Evolutionary conservation across 2,329 filamentous ascomycete species (phyloP).

Genomic region (Fusarium burgessii): DNA sequence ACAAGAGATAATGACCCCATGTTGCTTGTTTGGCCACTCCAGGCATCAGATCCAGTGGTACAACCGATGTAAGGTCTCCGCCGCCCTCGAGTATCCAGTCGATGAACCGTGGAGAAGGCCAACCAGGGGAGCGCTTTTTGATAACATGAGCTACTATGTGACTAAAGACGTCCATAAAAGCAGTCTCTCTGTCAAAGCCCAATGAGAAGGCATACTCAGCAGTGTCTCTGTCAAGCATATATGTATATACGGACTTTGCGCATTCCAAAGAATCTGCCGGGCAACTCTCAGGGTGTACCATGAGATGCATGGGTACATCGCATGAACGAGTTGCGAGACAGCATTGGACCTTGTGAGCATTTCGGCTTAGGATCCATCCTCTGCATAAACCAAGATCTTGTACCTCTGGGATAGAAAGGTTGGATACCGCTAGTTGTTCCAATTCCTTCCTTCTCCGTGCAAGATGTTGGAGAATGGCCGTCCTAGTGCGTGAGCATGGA

Average conservation of each 20-base stretch:
- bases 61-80: neutral
- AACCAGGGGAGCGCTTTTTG: too few species aligned
- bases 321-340: neutral
- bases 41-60: fast-evolving
- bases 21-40: fast-evolving
- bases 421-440: neutral
- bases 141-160: neutral
- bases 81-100: neutral
- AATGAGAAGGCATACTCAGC: neutral
- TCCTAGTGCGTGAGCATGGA: fast-evolving
- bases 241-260: fast-evolving
- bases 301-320: fast-evolving
- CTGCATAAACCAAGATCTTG: neutral
- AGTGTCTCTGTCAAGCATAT: neutral
- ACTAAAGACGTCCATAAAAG: neutral
- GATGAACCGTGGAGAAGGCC: neutral
- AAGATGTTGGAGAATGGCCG: neutral
- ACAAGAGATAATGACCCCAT: neutral
- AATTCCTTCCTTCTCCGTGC: fast-evolving
- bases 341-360: neutral
- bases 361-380: neutral
- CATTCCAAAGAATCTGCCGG: fast-evolving
- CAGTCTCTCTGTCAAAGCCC: neutral
- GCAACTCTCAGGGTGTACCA: fast-evolving
- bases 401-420: neutral